A percentile compares a stretch with the other conserved stretches of the same genome.
Evolutionary conservation across 192 early-diverging fungal species (phyloP).

Genomic region (Umbelopsis vinacea): DNA sequence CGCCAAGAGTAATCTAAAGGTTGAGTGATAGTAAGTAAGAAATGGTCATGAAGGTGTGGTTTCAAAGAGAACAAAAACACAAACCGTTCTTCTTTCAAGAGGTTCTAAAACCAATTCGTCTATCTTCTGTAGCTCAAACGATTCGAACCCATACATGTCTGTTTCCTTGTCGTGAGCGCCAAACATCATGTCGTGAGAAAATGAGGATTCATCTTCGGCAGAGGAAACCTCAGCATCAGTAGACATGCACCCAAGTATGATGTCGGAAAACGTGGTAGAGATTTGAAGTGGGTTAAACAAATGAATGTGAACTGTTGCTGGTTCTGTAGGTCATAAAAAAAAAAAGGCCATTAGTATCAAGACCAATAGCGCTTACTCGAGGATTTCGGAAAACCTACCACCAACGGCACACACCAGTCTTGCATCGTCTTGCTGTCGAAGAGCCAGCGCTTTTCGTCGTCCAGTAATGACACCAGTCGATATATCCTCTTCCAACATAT

Average conservation of each 20-base stretch:
- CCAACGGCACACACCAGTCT: constrained; percentile 75
- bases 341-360: background rate
- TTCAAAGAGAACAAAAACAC: background rate
- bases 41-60: background rate
- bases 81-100: constrained; percentile 51
- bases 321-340: constrained; percentile 51
- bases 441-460: constrained; percentile 31
- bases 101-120: constrained; percentile 55
- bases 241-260: constrained; percentile 63
- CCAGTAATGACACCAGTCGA: constrained; percentile 36
- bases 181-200: constrained; percentile 14
- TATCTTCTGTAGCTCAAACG: constrained; percentile 66
- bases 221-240: constrained; percentile 28
- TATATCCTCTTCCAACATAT: constrained; percentile 61
- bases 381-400: constrained; percentile 47
- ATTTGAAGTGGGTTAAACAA: constrained; percentile 77
- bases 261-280: constrained; percentile 63
- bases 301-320: constrained; percentile 66
- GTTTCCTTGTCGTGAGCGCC: constrained; percentile 17
- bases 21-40: background rate
- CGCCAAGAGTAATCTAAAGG: constrained; percentile 63
- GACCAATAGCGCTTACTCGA: background rate
- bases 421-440: constrained; percentile 47
- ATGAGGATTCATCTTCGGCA: background rate
- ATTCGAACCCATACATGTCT: constrained; percentile 36